These are phyloP conservation scores for Yarrowia phangngaensis DNA, from an alignment of 805 yeast genomes.

Conservation along the genomic window DNA sequence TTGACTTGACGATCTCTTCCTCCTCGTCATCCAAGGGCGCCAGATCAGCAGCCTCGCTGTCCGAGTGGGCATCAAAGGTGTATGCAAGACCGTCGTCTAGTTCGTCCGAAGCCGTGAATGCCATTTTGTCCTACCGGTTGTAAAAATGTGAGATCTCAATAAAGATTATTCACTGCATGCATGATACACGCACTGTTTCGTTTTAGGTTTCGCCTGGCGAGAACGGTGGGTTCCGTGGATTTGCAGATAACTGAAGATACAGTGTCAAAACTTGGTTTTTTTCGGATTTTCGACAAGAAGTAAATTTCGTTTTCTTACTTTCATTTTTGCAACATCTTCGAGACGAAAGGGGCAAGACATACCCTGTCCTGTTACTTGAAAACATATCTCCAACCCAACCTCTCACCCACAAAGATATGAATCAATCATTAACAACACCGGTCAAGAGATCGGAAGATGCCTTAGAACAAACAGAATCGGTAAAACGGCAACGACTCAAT, in stretches of 20 bases:
- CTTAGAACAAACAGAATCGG: background rate
- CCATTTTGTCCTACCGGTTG: background rate
- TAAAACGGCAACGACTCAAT: constrained; percentile 15
- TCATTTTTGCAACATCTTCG: too few species aligned
- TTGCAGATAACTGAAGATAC: background rate
- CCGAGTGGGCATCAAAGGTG: constrained; percentile 46
- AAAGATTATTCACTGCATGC: background rate
- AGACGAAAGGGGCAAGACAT: too few species aligned
- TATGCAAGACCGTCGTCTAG: constrained; percentile 75
- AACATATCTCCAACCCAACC: too few species aligned
- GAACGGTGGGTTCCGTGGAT: too few species aligned
- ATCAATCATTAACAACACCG: constrained; percentile 8
- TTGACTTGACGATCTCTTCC: constrained; percentile 33
- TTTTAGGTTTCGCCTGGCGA: too few species aligned
- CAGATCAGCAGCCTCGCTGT: constrained; percentile 40
- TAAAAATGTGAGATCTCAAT: constrained; percentile 1
- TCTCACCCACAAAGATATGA: constrained; percentile 1
- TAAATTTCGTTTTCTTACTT: background rate
- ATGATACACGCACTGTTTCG: background rate
- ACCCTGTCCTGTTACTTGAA: too few species aligned
- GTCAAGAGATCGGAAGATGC: background rate
- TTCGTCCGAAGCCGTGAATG: constrained; percentile 53
- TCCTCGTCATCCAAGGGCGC: constrained; percentile 28
- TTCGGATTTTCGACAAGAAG: background rate
- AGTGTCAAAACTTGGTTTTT: background rate